A percentile compares a stretch with the other conserved stretches of the same genome.
Conservation (phyloP, 257 asterid genomes). For the Coffea canephora region DNA sequence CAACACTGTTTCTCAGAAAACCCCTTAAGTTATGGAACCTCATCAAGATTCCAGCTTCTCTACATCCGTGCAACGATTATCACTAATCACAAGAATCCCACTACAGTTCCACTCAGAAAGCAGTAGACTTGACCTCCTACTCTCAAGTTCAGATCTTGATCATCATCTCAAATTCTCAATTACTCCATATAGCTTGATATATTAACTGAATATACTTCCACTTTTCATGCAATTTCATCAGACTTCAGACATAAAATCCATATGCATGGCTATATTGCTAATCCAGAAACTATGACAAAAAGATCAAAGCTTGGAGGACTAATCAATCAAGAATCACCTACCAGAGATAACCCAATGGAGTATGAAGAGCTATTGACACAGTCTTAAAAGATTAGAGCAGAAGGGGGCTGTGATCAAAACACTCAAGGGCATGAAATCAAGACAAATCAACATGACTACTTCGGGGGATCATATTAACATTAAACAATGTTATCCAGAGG, state of each 20-base stretch:
- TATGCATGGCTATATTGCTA: neutral
- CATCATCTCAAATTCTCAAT: neutral
- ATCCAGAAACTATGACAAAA: neutral
- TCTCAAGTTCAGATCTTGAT: slow-evolving; percentile 4
- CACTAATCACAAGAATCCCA: neutral
- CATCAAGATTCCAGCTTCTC: neutral
- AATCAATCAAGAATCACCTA: slow-evolving; percentile 6
- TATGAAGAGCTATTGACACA: slow-evolving; percentile 5
- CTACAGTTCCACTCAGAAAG: neutral
- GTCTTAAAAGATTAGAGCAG: slow-evolving; percentile 13
- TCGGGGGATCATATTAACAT: neutral
- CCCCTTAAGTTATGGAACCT: neutral
- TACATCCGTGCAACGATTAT: neutral
- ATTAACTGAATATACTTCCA: neutral
- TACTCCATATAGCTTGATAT: neutral
- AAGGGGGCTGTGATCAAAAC: slow-evolving; percentile 9
- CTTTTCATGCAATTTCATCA: slow-evolving; percentile 1
- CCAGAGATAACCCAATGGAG: slow-evolving; percentile 14
- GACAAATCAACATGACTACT: slow-evolving; percentile 15
- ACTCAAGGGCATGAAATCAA: slow-evolving; percentile 16
- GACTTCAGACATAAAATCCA: neutral
- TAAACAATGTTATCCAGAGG: slow-evolving; percentile 24
- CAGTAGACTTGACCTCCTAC: neutral
- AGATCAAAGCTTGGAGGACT: neutral
- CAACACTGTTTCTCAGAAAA: neutral